phyloP scores from a whole-genome alignment of 352 stramenopile genomes.

The Phytophthora palmivora region DNA sequence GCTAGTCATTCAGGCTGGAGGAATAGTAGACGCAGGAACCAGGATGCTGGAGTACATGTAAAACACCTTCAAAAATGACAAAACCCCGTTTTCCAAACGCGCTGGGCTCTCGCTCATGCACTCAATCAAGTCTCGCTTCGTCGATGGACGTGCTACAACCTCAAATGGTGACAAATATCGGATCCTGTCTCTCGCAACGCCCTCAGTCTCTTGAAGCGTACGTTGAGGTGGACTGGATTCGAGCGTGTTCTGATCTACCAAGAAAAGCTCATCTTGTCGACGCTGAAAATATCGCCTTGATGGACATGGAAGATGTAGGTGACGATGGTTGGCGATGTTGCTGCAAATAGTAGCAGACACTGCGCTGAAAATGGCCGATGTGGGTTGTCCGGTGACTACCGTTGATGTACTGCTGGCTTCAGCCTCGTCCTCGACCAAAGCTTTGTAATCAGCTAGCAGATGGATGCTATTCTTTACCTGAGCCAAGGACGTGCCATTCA shows the following conservation, averaged over 20 bases:
- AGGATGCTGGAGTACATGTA: slow-evolving; percentile 41
- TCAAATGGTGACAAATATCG: too few species aligned
- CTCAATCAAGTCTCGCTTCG: background rate
- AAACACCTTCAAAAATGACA: slow-evolving; percentile 37
- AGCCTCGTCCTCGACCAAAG: slow-evolving; percentile 34
- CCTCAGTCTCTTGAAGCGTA: background rate
- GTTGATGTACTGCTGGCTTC: slow-evolving; percentile 35
- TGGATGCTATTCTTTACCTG: slow-evolving; percentile 22
- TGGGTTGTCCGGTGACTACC: slow-evolving; percentile 39
- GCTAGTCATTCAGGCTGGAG: slow-evolving; percentile 14
- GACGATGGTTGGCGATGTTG: too few species aligned
- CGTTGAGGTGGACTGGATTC: slow-evolving; percentile 10
- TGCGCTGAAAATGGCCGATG: slow-evolving; percentile 26
- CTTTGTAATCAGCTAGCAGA: slow-evolving; percentile 3
- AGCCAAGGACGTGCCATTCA: slow-evolving; percentile 24
- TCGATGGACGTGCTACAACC: too few species aligned
- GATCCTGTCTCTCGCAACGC: slow-evolving; percentile 8
- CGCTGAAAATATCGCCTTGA: slow-evolving; percentile 36
- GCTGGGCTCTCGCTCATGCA: slow-evolving; percentile 25
- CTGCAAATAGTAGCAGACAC: slow-evolving; percentile 36
- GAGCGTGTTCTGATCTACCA: slow-evolving; percentile 29
- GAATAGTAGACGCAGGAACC: slow-evolving; percentile 37
- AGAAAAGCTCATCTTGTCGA: slow-evolving; percentile 34
- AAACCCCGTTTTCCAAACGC: slow-evolving; percentile 19
- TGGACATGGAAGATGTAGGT: slow-evolving; percentile 7